Evolutionary conservation across 2,329 filamentous ascomycete genomes (phyloP).

Genomic region (Fusarium nurragi): DNA sequence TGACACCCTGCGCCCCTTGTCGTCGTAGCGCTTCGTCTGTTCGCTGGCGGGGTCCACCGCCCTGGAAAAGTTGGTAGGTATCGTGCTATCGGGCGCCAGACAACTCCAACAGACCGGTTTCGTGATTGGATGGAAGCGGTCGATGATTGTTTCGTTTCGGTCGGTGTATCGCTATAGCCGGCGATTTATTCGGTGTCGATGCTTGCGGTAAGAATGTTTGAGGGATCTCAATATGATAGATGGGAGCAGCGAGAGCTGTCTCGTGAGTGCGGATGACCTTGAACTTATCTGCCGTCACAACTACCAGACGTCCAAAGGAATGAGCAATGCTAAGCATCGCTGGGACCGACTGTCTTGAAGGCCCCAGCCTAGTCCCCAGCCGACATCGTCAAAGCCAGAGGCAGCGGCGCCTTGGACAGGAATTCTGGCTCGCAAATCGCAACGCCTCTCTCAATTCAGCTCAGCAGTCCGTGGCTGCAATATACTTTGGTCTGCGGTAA

Average conservation of each 20-base stretch:
- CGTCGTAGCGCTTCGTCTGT: slow-evolving; percentile 25
- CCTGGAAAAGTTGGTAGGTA: slow-evolving; percentile 20
- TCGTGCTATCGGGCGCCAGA: slow-evolving; percentile 14
- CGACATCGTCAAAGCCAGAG: background rate
- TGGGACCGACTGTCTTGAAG: slow-evolving; percentile 4
- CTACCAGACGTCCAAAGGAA: slow-evolving; percentile 33
- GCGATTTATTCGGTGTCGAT: background rate
- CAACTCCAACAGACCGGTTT: slow-evolving; percentile 10
- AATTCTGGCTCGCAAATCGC: slow-evolving; percentile 21
- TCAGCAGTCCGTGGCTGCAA: slow-evolving; percentile 1
- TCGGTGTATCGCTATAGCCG: slow-evolving; percentile 18
- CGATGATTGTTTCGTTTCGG: slow-evolving; percentile 37
- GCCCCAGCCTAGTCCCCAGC: slow-evolving; percentile 22
- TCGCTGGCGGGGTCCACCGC: slow-evolving; percentile 29
- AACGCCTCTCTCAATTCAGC: background rate
- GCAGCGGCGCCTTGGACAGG: slow-evolving; percentile 18
- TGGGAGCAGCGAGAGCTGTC: slow-evolving; percentile 9
- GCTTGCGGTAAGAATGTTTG: background rate
- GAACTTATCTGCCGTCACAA: slow-evolving; percentile 33
- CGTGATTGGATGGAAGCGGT: slow-evolving; percentile 27
- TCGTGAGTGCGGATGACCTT: slow-evolving; percentile 1
- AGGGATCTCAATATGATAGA: background rate
- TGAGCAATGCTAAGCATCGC: slow-evolving; percentile 4
- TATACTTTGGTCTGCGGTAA: background rate
- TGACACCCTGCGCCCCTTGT: slow-evolving; percentile 5